phyloP scores from a whole-genome alignment of 352 stramenopile genomes.

The Globisporangium mamillatum region DNA sequence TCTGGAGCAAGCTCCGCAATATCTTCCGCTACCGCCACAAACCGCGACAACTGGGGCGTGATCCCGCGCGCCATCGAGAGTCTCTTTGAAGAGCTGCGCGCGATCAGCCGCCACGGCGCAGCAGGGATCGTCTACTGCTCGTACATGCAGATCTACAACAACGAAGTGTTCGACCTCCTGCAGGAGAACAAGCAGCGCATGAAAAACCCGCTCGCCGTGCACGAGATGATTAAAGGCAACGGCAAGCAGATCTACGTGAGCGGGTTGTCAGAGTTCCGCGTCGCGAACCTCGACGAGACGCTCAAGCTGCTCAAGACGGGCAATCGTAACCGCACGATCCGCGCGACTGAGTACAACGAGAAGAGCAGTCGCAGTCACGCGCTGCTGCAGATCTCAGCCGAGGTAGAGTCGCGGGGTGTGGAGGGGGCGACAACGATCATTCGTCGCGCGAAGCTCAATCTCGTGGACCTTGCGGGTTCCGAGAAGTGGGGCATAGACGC shows the following conservation, averaged over 20 bases:
- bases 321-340: slow-evolving; percentile 85
- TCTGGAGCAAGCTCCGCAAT: not conserved
- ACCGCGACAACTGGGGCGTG: slow-evolving; percentile 52
- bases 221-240: slow-evolving; percentile 76
- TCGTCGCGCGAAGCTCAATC: slow-evolving; percentile 81
- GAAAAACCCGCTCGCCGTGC: slow-evolving; percentile 49
- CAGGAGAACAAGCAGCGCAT: slow-evolving; percentile 57
- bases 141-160: slow-evolving; percentile 93
- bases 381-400: slow-evolving; percentile 78
- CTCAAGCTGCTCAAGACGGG: slow-evolving; percentile 71
- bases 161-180: slow-evolving; percentile 74
- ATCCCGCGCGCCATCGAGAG: slow-evolving; percentile 85
- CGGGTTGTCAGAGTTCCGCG: slow-evolving; percentile 87
- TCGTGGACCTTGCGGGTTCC: slow-evolving; percentile 90
- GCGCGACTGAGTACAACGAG: slow-evolving; percentile 86
- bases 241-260: slow-evolving; percentile 88
- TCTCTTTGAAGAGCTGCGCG: slow-evolving; percentile 74
- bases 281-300: slow-evolving; percentile 76
- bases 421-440: slow-evolving; percentile 75
- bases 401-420: slow-evolving; percentile 70
- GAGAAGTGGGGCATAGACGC: slow-evolving; percentile 88
- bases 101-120: slow-evolving; percentile 45
- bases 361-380: slow-evolving; percentile 86
- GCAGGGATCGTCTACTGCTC: slow-evolving; percentile 81
- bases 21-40: slow-evolving; percentile 11